A percentile compares a stretch with the other conserved stretches of the same genome.
phyloP scores from a whole-genome alignment of 2,329 filamentous ascomycete genomes.

The Paramyrothecium sp. region DNA sequence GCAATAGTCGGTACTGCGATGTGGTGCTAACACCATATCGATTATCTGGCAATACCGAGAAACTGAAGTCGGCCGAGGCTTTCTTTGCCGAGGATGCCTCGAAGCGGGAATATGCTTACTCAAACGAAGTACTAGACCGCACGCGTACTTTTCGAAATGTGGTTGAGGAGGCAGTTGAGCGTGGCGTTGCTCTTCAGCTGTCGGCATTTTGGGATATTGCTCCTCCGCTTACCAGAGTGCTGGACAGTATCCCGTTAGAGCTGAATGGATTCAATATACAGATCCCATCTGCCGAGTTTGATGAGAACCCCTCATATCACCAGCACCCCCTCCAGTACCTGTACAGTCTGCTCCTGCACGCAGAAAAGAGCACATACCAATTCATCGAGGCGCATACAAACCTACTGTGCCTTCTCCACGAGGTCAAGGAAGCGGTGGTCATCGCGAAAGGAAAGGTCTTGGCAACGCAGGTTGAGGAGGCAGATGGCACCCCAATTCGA shows the following conservation, averaged over 20 bases:
- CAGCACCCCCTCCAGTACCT: slow-evolving; percentile 87
- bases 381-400: slow-evolving; percentile 97
- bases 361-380: slow-evolving; percentile 91
- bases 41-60: slow-evolving; percentile 72
- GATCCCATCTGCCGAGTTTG: slow-evolving; percentile 76
- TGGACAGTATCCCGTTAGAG: slow-evolving; percentile 72
- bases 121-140: slow-evolving; percentile 70
- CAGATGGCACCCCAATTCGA: slow-evolving; percentile 27
- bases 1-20: slow-evolving; percentile 82
- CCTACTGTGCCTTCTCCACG: slow-evolving; percentile 83
- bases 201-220: slow-evolving; percentile 98
- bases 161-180: slow-evolving; percentile 79
- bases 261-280: slow-evolving; percentile 65
- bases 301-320: slow-evolving; percentile 82
- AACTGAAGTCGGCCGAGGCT: slow-evolving; percentile 71
- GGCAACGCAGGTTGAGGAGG: slow-evolving; percentile 59
- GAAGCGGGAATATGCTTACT: slow-evolving; percentile 69
- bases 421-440: slow-evolving; percentile 80
- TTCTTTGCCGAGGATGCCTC: slow-evolving; percentile 82
- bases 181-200: slow-evolving; percentile 87
- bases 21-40: slow-evolving; percentile 81
- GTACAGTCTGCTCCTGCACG: slow-evolving; percentile 79
- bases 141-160: slow-evolving; percentile 75
- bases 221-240: slow-evolving; percentile 72
- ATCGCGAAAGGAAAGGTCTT: slow-evolving; percentile 65